These are phyloP conservation scores for Cytospora piceicola DNA, from an alignment of 2,329 filamentous ascomycete species.

Conservation along the genomic window DNA sequence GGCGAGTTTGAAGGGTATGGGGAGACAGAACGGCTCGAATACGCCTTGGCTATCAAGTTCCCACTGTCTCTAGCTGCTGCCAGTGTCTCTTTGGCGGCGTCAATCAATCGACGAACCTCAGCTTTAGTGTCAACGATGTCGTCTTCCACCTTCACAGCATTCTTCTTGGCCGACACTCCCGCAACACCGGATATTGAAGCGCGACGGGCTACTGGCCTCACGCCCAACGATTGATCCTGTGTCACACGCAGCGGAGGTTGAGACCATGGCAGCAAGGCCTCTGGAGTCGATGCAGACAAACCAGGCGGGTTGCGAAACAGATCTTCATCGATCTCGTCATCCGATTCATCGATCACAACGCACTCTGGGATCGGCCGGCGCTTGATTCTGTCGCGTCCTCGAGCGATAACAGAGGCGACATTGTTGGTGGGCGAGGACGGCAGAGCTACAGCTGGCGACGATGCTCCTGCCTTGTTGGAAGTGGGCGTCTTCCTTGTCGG, in stretches of 20 bases:
- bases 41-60: background rate
- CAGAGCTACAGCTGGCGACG: constrained; percentile 8
- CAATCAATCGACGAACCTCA: background rate
- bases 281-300: background rate
- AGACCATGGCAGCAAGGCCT: constrained; percentile 23
- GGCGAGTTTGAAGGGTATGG: background rate
- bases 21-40: background rate
- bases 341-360: constrained; percentile 11
- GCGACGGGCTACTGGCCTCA: constrained; percentile 1
- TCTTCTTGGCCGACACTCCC: too few relatives aligned
- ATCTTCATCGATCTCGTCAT: constrained; percentile 12
- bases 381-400: background rate
- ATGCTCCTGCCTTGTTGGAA: background rate
- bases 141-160: background rate
- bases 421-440: constrained; percentile 23
- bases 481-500: constrained; percentile 1
- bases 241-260: constrained; percentile 20
- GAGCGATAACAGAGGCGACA: constrained; percentile 22
- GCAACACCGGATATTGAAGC: background rate
- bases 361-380: constrained; percentile 6
- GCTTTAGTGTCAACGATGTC: background rate
- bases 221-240: background rate
- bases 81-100: background rate
- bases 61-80: background rate
- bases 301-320: constrained; percentile 11